Evolutionary conservation across 2,329 filamentous ascomycete genomes (phyloP).

Genomic region (Eutypa lata): DNA sequence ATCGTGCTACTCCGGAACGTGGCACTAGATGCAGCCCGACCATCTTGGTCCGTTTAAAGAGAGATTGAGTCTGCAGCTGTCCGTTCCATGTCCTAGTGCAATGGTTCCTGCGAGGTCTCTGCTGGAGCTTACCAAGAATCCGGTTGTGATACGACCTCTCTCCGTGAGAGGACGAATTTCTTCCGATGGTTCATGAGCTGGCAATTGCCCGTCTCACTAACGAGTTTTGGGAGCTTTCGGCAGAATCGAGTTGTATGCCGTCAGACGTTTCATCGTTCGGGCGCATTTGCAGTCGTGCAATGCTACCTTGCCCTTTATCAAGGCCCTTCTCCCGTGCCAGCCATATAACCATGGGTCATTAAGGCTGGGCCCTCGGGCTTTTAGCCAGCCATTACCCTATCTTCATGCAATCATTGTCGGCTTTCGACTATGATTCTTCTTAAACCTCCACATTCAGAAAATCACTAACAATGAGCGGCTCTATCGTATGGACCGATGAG

Average conservation of each 20-base stretch:
- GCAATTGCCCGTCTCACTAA: background rate
- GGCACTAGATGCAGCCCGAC: background rate
- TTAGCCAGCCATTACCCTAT: background rate
- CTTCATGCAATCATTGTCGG: conserved; percentile 3
- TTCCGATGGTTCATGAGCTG: background rate
- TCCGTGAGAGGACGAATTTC: background rate
- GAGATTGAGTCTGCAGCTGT: background rate
- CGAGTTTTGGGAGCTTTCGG: background rate
- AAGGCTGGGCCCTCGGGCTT: background rate
- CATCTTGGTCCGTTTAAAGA: background rate
- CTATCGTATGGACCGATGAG: conserved; percentile 35
- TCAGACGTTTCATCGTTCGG: background rate
- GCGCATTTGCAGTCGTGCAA: background rate
- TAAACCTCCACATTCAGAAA: too few relatives aligned
- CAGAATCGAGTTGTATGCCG: background rate
- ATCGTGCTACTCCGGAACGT: background rate
- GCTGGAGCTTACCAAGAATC: background rate
- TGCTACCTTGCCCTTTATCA: background rate
- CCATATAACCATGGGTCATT: background rate
- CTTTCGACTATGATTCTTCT: background rate
- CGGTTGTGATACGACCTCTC: background rate
- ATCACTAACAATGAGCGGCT: conserved; percentile 10
- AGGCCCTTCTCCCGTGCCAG: background rate
- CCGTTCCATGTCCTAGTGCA: background rate
- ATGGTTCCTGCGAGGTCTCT: background rate